These are phyloP conservation scores for Mucor piriformis DNA, from an alignment of 371 early-diverging fungal genomes.

Conservation along the genomic window DNA sequence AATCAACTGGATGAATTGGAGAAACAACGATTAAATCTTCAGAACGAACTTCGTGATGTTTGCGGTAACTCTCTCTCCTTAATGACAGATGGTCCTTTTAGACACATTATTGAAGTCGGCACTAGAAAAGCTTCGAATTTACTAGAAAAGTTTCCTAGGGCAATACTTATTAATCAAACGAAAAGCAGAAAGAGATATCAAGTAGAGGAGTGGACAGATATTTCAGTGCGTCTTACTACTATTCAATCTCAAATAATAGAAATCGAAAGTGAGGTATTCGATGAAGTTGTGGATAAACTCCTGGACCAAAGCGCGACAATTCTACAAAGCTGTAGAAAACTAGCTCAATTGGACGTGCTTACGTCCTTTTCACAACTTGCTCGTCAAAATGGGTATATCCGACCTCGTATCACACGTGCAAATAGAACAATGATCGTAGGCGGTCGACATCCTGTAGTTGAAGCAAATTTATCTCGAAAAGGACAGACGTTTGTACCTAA, in stretches of 20 bases:
- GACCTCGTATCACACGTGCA: slow-evolving; percentile 62
- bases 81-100: slow-evolving; percentile 35
- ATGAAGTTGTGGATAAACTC: slow-evolving; percentile 38
- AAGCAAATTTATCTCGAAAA: slow-evolving; percentile 62
- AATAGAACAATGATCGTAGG: slow-evolving; percentile 49
- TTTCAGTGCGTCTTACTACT: slow-evolving; percentile 53
- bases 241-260: slow-evolving; percentile 51
- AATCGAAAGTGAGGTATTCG: slow-evolving; percentile 54
- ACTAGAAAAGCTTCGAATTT: slow-evolving; percentile 39
- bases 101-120: slow-evolving; percentile 59
- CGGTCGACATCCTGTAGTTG: slow-evolving; percentile 92
- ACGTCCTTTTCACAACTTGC: slow-evolving; percentile 65
- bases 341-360: slow-evolving; percentile 77
- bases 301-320: slow-evolving; percentile 51
- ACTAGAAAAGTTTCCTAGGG: slow-evolving; percentile 18
- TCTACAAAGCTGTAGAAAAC: slow-evolving; percentile 51
- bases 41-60: slow-evolving; percentile 25
- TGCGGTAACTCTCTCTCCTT: slow-evolving; percentile 48
- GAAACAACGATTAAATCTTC: slow-evolving; percentile 24
- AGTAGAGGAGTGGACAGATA: slow-evolving; percentile 49
- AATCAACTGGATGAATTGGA: slow-evolving; percentile 29
- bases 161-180: slow-evolving; percentile 39
- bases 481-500: slow-evolving; percentile 76
- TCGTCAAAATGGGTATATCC: slow-evolving; percentile 51
- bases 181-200: slow-evolving; percentile 55